These are phyloP conservation scores for Suillus sp. DNA, from an alignment of 768 basidiomycete genomes.

Conservation along the genomic window DNA sequence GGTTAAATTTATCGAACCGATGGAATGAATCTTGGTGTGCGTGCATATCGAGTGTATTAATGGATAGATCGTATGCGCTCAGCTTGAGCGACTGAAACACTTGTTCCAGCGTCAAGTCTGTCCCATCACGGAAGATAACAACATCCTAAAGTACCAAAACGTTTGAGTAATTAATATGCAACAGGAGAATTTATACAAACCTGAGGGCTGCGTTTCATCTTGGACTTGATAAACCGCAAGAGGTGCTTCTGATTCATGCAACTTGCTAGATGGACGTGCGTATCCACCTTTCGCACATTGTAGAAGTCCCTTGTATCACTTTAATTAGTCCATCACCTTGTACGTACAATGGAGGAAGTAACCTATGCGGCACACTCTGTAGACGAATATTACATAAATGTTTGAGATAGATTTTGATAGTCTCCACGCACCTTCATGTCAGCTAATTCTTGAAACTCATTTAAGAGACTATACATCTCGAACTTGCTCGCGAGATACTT, in stretches of 20 bases:
- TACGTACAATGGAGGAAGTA: constrained; percentile 10
- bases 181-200: constrained; percentile 41
- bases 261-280: constrained; percentile 97
- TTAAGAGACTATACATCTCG: constrained; percentile 87
- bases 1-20: constrained; percentile 97
- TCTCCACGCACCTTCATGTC: constrained; percentile 87
- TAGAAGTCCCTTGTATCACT: constrained; percentile 83
- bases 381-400: neutral
- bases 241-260: constrained; percentile 99
- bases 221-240: constrained; percentile 97
- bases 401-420: too few relatives aligned
- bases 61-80: constrained; percentile 96
- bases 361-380: constrained; percentile 37
- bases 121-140: constrained; percentile 93
- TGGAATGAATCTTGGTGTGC: constrained; percentile 98
- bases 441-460: constrained; percentile 91
- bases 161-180: constrained; percentile 5
- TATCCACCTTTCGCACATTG: constrained; percentile 97
- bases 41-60: constrained; percentile 99
- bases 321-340: constrained; percentile 11
- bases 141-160: constrained; percentile 63
- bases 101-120: constrained; percentile 83
- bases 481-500: constrained; percentile 94
- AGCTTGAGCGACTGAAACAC: constrained; percentile 97
- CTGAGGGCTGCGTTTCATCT: constrained; percentile 87